Conservation (phyloP, 1,139 yeast species). For the Suhomyces coccinellae region DNA sequence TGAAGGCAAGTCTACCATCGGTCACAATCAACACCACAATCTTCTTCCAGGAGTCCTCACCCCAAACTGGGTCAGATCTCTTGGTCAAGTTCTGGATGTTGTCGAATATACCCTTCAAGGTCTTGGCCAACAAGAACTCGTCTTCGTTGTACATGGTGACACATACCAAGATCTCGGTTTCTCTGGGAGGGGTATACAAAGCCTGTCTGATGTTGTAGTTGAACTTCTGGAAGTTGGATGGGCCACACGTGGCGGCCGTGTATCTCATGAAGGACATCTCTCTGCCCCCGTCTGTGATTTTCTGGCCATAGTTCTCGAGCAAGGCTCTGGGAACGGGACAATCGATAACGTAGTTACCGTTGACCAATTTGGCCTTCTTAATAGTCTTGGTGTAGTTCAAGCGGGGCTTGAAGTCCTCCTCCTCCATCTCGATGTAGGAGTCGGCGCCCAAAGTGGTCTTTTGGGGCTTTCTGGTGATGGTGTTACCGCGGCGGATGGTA, state of each 20-base stretch:
- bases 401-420: conserved; percentile 44
- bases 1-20: conserved; percentile 72
- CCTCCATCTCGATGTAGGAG: conserved; percentile 29
- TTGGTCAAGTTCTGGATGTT: conserved; percentile 65
- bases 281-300: conserved; percentile 48
- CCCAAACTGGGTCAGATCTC: conserved; percentile 68
- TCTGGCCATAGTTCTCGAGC: conserved; percentile 52
- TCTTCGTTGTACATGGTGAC: conserved; percentile 83
- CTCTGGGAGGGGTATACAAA: conserved; percentile 63
- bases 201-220: conserved; percentile 68
- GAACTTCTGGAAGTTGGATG: conserved; percentile 56
- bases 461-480: conserved; percentile 22
- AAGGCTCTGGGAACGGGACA: conserved; percentile 72
- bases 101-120: conserved; percentile 75
- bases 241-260: conserved; percentile 81
- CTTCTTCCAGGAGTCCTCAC: conserved; percentile 78
- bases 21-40: conserved; percentile 73
- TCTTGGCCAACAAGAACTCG: conserved; percentile 68
- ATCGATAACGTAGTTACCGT: conserved; percentile 75
- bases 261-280: conserved; percentile 79
- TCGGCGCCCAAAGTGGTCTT: conserved; percentile 11
- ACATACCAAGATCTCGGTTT: conserved; percentile 72
- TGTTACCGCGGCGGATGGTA: conserved; percentile 28
- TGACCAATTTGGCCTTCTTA: conserved; percentile 55
- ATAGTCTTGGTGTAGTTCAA: conserved; percentile 49